These are phyloP conservation scores for Carallia pectinifolia DNA, from an alignment of 345 rosid species.

Conservation along the genomic window DNA sequence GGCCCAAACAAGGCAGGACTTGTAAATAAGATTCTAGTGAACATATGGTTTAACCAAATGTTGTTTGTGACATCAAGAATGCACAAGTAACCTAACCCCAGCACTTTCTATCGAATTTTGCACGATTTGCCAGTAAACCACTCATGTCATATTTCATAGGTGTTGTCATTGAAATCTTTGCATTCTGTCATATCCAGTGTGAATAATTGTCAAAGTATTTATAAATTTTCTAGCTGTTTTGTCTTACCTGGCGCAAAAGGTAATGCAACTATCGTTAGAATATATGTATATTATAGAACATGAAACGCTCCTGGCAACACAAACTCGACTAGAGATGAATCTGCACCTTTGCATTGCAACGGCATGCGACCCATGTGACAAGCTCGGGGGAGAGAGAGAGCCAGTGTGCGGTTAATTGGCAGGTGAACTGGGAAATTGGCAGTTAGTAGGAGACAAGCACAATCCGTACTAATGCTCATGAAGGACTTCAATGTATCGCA, in stretches of 20 bases:
- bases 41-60: background rate
- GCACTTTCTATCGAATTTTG: no score
- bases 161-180: no score
- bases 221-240: background rate
- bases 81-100: background rate
- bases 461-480: conserved; percentile 47
- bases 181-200: background rate
- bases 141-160: no score
- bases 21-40: conserved; percentile 25
- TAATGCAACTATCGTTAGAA: background rate
- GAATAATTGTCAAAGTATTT: background rate
- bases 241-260: conserved; percentile 62
- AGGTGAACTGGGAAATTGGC: conserved; percentile 76
- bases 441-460: conserved; percentile 64
- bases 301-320: background rate
- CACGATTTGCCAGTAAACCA: no score
- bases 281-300: background rate
- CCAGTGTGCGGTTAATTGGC: conserved; percentile 58
- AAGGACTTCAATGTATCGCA: conserved; percentile 58
- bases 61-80: background rate
- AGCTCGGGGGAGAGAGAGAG: conserved; percentile 65
- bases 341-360: conserved; percentile 65
- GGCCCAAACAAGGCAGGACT: conserved; percentile 62
- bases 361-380: conserved; percentile 67
- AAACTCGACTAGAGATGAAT: background rate